These are phyloP conservation scores for Bauhinia variegata DNA, from an alignment of 306 rosid genomes.

Conservation along the genomic window DNA sequence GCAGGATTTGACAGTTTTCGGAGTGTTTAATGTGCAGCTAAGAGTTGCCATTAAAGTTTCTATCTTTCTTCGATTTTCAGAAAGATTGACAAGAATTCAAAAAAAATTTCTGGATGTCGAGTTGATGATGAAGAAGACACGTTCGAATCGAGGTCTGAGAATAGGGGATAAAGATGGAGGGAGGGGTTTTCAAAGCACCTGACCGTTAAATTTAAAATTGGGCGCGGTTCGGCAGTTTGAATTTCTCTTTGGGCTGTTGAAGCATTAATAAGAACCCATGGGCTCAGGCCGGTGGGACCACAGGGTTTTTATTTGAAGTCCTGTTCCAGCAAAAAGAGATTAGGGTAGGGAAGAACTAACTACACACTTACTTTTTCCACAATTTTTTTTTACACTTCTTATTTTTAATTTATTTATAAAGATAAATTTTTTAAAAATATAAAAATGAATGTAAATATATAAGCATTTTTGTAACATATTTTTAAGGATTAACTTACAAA, in stretches of 20 bases:
- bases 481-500: too few relatives aligned
- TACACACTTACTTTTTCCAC: too few relatives aligned
- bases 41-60: slow-evolving; percentile 43
- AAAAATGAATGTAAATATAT: too few relatives aligned
- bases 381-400: too few relatives aligned
- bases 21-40: slow-evolving; percentile 24
- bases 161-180: not conserved
- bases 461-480: too few relatives aligned
- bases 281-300: slow-evolving; percentile 5
- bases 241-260: slow-evolving; percentile 13
- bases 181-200: slow-evolving; percentile 25
- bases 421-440: too few relatives aligned
- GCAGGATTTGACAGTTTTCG: slow-evolving; percentile 29
- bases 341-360: too few relatives aligned
- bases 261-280: not conserved
- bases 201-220: slow-evolving; percentile 45
- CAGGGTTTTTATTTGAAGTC: not conserved
- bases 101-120: not conserved
- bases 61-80: slow-evolving; percentile 11
- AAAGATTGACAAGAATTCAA: not conserved
- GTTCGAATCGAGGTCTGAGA: slow-evolving; percentile 6
- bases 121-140: not conserved
- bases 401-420: too few relatives aligned
- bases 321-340: too few relatives aligned
- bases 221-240: slow-evolving; percentile 34